These are phyloP conservation scores for Gliomastix tumulicola DNA, from an alignment of 2,329 filamentous ascomycete genomes.

Conservation along the genomic window DNA sequence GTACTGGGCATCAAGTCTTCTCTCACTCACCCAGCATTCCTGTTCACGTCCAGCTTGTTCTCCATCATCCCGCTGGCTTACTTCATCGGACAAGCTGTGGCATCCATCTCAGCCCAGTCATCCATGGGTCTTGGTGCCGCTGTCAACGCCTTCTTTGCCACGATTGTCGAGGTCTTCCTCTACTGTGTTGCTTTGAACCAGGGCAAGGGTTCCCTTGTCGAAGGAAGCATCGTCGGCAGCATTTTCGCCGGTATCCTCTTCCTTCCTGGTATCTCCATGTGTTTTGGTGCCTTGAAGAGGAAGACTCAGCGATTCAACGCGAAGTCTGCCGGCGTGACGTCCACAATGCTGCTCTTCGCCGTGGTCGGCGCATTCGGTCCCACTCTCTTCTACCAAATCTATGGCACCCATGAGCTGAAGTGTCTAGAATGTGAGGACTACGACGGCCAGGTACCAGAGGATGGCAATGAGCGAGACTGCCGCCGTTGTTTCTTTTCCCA, in stretches of 20 bases:
- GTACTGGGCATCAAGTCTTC: slow-evolving; percentile 62
- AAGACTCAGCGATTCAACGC: slow-evolving; percentile 99
- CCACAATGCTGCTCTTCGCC: slow-evolving; percentile 95
- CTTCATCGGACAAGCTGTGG: slow-evolving; percentile 97
- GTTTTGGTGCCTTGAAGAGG: slow-evolving; percentile 93
- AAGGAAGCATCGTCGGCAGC: slow-evolving; percentile 94
- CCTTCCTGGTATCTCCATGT: slow-evolving; percentile 93
- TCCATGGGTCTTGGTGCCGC: slow-evolving; percentile 97
- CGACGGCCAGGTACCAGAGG: slow-evolving; percentile 17
- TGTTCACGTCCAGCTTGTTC: slow-evolving; percentile 76
- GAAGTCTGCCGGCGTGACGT: slow-evolving; percentile 90
- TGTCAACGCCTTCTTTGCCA: slow-evolving; percentile 97
- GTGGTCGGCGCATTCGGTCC: slow-evolving; percentile 93
- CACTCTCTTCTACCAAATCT: slow-evolving; percentile 97
- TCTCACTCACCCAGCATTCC: slow-evolving; percentile 75
- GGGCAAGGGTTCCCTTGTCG: slow-evolving; percentile 87
- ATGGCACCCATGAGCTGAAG: slow-evolving; percentile 92
- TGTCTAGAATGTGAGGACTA: slow-evolving; percentile 61
- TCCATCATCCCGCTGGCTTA: slow-evolving; percentile 97
- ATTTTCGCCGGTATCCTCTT: slow-evolving; percentile 97
- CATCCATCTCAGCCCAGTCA: slow-evolving; percentile 95
- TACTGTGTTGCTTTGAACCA: slow-evolving; percentile 92
- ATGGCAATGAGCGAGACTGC: slow-evolving; percentile 61
- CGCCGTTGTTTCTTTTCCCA: slow-evolving; percentile 93
- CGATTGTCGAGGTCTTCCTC: slow-evolving; percentile 92